Conservation (phyloP, 73 alveolate species). For the Stentor roeselii region DNA sequence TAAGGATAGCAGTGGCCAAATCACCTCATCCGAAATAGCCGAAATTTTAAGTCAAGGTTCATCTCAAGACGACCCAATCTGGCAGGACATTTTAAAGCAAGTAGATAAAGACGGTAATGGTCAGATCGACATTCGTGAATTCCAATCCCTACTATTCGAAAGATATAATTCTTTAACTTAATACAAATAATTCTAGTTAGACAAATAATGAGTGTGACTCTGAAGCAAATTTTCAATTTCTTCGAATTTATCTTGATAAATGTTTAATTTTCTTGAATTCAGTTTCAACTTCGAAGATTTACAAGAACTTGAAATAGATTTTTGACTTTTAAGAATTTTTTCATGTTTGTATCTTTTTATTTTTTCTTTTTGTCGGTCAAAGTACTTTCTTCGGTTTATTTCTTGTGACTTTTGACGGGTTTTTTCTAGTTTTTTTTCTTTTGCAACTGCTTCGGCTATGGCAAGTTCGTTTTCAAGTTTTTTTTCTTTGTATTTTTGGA, state of each 20-base stretch:
- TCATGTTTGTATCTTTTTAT: no score
- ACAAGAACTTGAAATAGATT: neutral
- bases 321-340: no score
- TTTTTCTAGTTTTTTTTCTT: neutral
- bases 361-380: neutral
- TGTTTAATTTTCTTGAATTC: no score
- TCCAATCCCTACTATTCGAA: constrained; percentile 8
- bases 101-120: constrained; percentile 71
- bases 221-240: no score
- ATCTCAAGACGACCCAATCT: constrained; percentile 47
- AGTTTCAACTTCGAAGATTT: neutral
- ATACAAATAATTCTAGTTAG: neutral
- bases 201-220: neutral
- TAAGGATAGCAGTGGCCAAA: constrained; percentile 65
- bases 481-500: neutral
- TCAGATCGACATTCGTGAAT: constrained; percentile 25
- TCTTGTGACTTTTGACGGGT: neutral
- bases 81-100: constrained; percentile 69
- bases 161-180: neutral
- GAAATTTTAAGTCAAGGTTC: constrained; percentile 52
- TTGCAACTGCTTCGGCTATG: neutral
- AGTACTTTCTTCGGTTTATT: neutral
- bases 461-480: neutral
- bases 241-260: no score
- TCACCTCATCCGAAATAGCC: constrained; percentile 60